Base-by-base conservation (phyloP, 495 filamentous ascomycete genomes). In the Cudoniella acicularis region DNA sequence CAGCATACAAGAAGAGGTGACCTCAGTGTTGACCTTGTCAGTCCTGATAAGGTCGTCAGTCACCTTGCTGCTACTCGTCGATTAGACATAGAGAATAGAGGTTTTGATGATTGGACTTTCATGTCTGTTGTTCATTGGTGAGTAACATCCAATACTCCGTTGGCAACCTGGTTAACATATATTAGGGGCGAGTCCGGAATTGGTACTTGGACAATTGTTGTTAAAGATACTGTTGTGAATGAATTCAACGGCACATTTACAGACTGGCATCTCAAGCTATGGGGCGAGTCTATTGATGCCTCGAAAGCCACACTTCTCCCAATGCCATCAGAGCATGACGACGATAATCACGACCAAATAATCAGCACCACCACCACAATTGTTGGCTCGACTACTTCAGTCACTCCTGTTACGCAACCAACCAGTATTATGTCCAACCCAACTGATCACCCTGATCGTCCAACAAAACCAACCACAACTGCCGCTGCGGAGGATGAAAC, bases 21-120 rank as follows among this genome's bases (percentile, higher is more conserved):
- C 70, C 70, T 98, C 30, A 96, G 89, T 67, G 94, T 97, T 52
- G 94, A 98, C 67, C 73, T 98, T 30, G 86, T 90, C 64, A 94
- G 90, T 57, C 94, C 94, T 0, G 77, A 83, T 50, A 89, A 90
- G 20, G 70, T 97, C 42, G 74, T 93, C 56, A 95, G 89, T 69
- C 87, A 96, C 64, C 83, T 98, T 36, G 88, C 92, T 49, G 87
- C 86, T 17, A 76, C 84, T 1, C 85, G 94, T 54, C 75, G 74
- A 24, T 65, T 76, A 21, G 94, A 98, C 69, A 73, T 77, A 0
- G 79, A 76, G 42, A 64, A 71, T 1, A 71, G 70, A 41, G 94
- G 94, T n/a, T 98, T 98, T 67, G 77, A 84, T 40, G 91, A 98
- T 74, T 98, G 94, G 94, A 96, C 94, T 1, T 98, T 98, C 63